phyloP scores from a whole-genome alignment of 805 yeast genomes.

The Pichia occidentalis region DNA sequence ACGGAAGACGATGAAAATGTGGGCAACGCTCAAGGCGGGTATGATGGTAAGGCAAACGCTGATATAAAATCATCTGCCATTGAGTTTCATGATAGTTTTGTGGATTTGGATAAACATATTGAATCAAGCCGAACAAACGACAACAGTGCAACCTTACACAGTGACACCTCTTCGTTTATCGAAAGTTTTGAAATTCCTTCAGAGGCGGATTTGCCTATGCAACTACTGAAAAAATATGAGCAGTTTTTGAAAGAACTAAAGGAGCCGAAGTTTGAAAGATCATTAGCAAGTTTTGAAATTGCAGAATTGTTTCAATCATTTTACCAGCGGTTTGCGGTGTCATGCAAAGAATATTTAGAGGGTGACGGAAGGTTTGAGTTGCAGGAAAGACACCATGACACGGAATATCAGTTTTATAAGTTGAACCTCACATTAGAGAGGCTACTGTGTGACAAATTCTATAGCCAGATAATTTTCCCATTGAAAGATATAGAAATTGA shows the following conservation, averaged over 20 bases:
- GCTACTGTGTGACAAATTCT: constrained; percentile 29
- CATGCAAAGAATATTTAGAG: constrained; percentile 17
- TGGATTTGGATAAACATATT: not conserved
- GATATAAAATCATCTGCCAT: not conserved
- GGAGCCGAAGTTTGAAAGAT: constrained; percentile 32
- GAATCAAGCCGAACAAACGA: not conserved
- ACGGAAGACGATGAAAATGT: no score
- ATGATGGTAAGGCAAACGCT: not conserved
- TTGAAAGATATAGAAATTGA: constrained; percentile 26
- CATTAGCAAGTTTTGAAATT: constrained; percentile 31
- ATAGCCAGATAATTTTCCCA: constrained; percentile 30
- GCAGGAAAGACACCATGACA: constrained; percentile 16
- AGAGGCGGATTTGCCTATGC: constrained; percentile 25
- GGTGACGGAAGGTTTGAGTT: constrained; percentile 21
- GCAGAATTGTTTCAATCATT: constrained; percentile 31
- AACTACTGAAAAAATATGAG: constrained; percentile 22
- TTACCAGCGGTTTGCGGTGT: constrained; percentile 24
- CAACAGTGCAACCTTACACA: not conserved
- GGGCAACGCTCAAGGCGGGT: not conserved
- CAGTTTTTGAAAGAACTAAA: constrained; percentile 27
- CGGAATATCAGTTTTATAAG: constrained; percentile 17
- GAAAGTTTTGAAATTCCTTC: constrained; percentile 17
- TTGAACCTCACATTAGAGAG: constrained; percentile 29
- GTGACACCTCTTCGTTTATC: constrained; percentile 10
- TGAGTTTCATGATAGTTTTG: not conserved